Evolutionary conservation across 2,329 filamentous ascomycete genomes (phyloP).

Genomic region (Triangularia setosa): DNA sequence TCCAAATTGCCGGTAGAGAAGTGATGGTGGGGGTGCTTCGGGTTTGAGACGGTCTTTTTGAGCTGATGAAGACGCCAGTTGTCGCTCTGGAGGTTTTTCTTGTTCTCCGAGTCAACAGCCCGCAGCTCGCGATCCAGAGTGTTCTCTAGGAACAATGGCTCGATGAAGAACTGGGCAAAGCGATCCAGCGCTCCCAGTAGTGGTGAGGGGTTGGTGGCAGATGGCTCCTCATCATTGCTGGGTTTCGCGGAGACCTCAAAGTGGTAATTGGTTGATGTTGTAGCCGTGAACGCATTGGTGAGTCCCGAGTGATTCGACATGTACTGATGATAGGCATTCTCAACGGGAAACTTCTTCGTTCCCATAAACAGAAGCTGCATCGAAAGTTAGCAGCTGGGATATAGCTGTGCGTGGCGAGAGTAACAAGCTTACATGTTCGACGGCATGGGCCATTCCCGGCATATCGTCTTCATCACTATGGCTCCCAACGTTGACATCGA

Average conservation of each 20-base stretch:
- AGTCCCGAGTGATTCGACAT: constrained; percentile 84
- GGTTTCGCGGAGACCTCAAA: constrained; percentile 89
- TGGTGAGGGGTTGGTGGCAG: constrained; percentile 54
- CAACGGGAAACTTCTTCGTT: constrained; percentile 92
- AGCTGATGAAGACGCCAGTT: constrained; percentile 84
- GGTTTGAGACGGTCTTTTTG: constrained; percentile 82
- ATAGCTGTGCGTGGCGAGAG: background rate
- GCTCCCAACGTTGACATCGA: constrained; percentile 94
- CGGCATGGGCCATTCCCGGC: constrained; percentile 91
- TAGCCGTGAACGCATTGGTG: constrained; percentile 91
- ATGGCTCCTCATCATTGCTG: constrained; percentile 54
- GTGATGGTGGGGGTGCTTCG: constrained; percentile 81
- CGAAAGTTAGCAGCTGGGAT: background rate
- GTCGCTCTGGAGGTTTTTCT: constrained; percentile 93
- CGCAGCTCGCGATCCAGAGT: constrained; percentile 82
- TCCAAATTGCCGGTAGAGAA: constrained; percentile 89
- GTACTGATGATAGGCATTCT: constrained; percentile 95
- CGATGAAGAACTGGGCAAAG: constrained; percentile 91
- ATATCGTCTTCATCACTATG: constrained; percentile 90
- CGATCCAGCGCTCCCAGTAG: constrained; percentile 81
- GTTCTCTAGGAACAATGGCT: constrained; percentile 78
- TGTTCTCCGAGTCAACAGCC: constrained; percentile 93
- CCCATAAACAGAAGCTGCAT: constrained; percentile 86
- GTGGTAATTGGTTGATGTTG: constrained; percentile 95
- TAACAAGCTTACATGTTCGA: constrained; percentile 67